A percentile compares a stretch with the other conserved stretches of the same genome.
phyloP scores from a whole-genome alignment of 495 filamentous ascomycete species.

The Coniosporium apollinis region DNA sequence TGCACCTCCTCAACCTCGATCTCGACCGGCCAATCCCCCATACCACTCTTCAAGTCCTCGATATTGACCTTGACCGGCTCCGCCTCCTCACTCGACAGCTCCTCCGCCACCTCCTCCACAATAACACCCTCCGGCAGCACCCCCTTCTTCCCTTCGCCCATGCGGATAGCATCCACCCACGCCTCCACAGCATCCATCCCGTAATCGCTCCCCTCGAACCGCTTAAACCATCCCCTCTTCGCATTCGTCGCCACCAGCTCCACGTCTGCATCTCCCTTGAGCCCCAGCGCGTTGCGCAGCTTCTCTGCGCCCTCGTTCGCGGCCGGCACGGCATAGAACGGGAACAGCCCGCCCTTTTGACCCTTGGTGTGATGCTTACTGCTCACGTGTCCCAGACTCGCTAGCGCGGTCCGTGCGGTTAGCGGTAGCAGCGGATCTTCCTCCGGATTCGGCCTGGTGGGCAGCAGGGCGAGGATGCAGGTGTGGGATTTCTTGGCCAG shows the following conservation, averaged over 20 bases:
- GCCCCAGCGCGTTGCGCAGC: slow-evolving; percentile 43
- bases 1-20: neutral
- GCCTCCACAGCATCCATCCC: slow-evolving; percentile 47
- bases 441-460: slow-evolving; percentile 22
- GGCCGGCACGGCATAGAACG: slow-evolving; percentile 58
- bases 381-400: slow-evolving; percentile 54
- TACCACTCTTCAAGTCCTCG: slow-evolving; percentile 5
- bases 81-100: slow-evolving; percentile 19
- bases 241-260: slow-evolving; percentile 73
- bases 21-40: slow-evolving; percentile 2
- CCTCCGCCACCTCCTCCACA: slow-evolving; percentile 25
- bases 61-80: slow-evolving; percentile 3
- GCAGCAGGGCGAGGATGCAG: slow-evolving; percentile 70
- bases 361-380: slow-evolving; percentile 46
- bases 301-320: slow-evolving; percentile 38
- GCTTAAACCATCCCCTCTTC: slow-evolving; percentile 70
- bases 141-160: slow-evolving; percentile 71
- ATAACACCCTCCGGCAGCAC: slow-evolving; percentile 64
- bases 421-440: slow-evolving; percentile 27
- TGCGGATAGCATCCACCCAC: slow-evolving; percentile 75
- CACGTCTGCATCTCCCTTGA: slow-evolving; percentile 31
- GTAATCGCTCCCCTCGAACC: slow-evolving; percentile 40
- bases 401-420: slow-evolving; percentile 34
- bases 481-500: slow-evolving; percentile 60
- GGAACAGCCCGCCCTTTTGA: slow-evolving; percentile 49